These are phyloP conservation scores for Ammopiptanthus mongolicus DNA, from an alignment of 306 rosid species.

Conservation along the genomic window DNA sequence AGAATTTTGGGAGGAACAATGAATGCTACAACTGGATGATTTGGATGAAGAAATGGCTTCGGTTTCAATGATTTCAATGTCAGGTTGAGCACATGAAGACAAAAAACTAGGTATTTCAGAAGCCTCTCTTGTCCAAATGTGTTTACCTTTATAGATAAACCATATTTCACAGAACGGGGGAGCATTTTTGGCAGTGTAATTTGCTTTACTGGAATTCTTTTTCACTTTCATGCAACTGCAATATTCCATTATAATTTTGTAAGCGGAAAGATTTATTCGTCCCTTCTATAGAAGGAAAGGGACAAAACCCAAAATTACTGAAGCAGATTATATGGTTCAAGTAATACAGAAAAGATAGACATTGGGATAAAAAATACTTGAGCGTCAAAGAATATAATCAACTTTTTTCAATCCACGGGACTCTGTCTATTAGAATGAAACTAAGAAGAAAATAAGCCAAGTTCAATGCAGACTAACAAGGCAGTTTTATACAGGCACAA, in stretches of 20 bases:
- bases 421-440: neutral
- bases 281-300: neutral
- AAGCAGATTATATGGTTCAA: slow-evolving; percentile 6
- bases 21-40: slow-evolving; percentile 30
- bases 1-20: slow-evolving; percentile 45
- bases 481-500: neutral
- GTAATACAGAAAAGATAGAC: neutral
- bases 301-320: neutral
- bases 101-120: slow-evolving; percentile 43
- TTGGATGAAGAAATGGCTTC: slow-evolving; percentile 35
- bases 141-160: slow-evolving; percentile 78
- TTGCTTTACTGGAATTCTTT: slow-evolving; percentile 68
- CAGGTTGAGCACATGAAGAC: slow-evolving; percentile 37
- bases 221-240: slow-evolving; percentile 71
- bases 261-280: slow-evolving; percentile 12
- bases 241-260: slow-evolving; percentile 20
- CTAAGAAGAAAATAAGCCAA: neutral
- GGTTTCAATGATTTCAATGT: slow-evolving; percentile 29
- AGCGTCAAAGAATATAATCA: neutral
- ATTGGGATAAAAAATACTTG: neutral
- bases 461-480: slow-evolving; percentile 1
- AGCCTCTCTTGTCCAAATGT: slow-evolving; percentile 78
- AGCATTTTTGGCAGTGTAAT: slow-evolving; percentile 63
- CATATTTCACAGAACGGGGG: slow-evolving; percentile 77
- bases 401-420: neutral